phyloP scores from a whole-genome alignment of 1,139 yeast genomes.

The Ogataea hybrid region DNA sequence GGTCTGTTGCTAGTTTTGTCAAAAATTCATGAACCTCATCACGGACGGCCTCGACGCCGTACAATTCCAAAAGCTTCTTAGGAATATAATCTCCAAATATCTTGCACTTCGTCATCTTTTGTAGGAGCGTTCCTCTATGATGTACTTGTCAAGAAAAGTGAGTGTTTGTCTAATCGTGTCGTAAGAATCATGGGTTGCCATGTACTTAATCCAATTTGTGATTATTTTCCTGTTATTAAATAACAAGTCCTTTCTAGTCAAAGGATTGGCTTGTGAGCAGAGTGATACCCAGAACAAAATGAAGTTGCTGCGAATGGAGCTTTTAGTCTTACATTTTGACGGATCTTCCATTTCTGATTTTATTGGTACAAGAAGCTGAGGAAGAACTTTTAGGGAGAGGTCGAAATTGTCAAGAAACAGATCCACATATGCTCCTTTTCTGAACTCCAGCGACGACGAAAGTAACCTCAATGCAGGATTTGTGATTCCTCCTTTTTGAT shows the following conservation, averaged over 20 bases:
- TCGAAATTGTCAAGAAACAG: constrained; percentile 68
- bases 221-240: constrained; percentile 55
- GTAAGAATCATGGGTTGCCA: constrained; percentile 53
- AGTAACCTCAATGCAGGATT: constrained; percentile 61
- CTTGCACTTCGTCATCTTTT: constrained; percentile 70
- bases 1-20: constrained; percentile 47
- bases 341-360: constrained; percentile 42
- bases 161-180: constrained; percentile 43
- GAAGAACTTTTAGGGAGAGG: constrained; percentile 56
- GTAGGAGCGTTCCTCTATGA: constrained; percentile 60
- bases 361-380: constrained; percentile 58
- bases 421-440: constrained; percentile 49
- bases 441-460: constrained; percentile 48
- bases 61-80: constrained; percentile 54
- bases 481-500: constrained; percentile 56
- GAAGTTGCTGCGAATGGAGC: constrained; percentile 56
- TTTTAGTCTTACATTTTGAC: constrained; percentile 34
- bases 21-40: constrained; percentile 49
- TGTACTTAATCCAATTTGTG: constrained; percentile 62
- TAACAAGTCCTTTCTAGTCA: constrained; percentile 62
- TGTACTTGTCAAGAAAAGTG: constrained; percentile 44
- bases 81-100: constrained; percentile 78
- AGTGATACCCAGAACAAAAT: constrained; percentile 60
- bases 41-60: constrained; percentile 35
- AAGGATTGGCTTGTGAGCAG: constrained; percentile 45